Evolutionary conservation across 306 rosid genomes (phyloP).

Genomic region (Urtica urens): DNA sequence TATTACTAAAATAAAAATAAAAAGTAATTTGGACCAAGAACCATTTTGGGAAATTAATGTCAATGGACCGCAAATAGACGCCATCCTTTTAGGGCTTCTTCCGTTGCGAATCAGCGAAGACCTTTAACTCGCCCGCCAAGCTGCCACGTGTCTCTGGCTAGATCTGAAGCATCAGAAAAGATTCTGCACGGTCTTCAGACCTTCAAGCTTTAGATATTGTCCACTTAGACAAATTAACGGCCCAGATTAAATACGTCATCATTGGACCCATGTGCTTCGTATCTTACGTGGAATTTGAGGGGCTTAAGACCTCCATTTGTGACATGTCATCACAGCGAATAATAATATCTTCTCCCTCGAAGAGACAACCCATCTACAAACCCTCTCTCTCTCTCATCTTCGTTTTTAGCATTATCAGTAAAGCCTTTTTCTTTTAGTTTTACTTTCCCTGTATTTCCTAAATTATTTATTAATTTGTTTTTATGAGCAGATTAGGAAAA

Average conservation of each 20-base stretch:
- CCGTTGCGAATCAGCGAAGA: not conserved
- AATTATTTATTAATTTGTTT: not conserved
- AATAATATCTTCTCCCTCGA: constrained; percentile 65
- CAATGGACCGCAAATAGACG: constrained; percentile 1
- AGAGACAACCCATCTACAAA: not conserved
- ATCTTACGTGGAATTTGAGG: constrained; percentile 20
- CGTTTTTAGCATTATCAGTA: constrained; percentile 32
- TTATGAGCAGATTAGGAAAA: no score
- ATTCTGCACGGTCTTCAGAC: constrained; percentile 10
- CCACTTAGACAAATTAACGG: constrained; percentile 22
- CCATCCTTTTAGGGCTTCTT: constrained; percentile 13
- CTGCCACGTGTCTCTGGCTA: constrained; percentile 30
- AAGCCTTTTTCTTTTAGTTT: constrained; percentile 9
- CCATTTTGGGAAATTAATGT: not conserved
- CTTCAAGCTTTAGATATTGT: constrained; percentile 37
- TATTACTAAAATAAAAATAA: no score
- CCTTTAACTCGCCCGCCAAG: not conserved
- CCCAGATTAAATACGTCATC: constrained; percentile 15
- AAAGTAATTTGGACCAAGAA: no score
- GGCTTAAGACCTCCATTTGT: constrained; percentile 36
- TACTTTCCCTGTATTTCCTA: constrained; percentile 3
- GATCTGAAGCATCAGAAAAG: constrained; percentile 22
- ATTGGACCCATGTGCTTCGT: not conserved
- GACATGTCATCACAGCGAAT: constrained; percentile 27
- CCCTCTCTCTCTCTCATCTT: not conserved